Conservation (phyloP, 805 yeast genomes). For the Geotrichum ghanense region DNA sequence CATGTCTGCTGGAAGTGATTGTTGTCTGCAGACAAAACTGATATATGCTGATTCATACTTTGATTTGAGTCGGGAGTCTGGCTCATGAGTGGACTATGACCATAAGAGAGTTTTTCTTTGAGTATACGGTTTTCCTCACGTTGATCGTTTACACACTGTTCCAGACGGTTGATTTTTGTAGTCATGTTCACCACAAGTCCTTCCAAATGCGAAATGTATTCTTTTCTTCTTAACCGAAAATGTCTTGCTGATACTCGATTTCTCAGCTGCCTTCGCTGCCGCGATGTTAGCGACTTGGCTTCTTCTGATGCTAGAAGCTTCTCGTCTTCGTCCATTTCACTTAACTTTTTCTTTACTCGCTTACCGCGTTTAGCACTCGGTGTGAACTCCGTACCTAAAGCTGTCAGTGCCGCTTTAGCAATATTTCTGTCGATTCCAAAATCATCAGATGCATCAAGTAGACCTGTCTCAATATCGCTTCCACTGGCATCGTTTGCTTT, state of each 20-base stretch:
- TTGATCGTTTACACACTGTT: slow-evolving; percentile 2
- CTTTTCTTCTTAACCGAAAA: slow-evolving; percentile 22
- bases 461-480: background rate
- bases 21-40: too few relatives aligned
- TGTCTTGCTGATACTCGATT: slow-evolving; percentile 24
- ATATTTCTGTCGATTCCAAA: background rate
- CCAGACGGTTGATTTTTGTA: slow-evolving; percentile 14
- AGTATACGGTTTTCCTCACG: background rate
- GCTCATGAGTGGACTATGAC: too few relatives aligned
- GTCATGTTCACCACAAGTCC: slow-evolving; percentile 14
- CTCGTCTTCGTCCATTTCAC: slow-evolving; percentile 22
- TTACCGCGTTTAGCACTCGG: background rate
- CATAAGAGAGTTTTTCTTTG: background rate
- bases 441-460: background rate
- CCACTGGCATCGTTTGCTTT: background rate
- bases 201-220: slow-evolving; percentile 22
- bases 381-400: background rate
- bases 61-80: too few relatives aligned
- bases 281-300: slow-evolving; percentile 18
- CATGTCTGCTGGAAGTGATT: too few relatives aligned
- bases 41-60: too few relatives aligned
- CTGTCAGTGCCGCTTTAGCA: background rate
- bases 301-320: slow-evolving; percentile 20
- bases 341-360: background rate
- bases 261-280: slow-evolving; percentile 23